A percentile compares a stretch with the other conserved stretches of the same genome.
These are phyloP conservation scores for Trichoderma orchidacearum DNA, from an alignment of 495 filamentous ascomycete species.

Conservation along the genomic window DNA sequence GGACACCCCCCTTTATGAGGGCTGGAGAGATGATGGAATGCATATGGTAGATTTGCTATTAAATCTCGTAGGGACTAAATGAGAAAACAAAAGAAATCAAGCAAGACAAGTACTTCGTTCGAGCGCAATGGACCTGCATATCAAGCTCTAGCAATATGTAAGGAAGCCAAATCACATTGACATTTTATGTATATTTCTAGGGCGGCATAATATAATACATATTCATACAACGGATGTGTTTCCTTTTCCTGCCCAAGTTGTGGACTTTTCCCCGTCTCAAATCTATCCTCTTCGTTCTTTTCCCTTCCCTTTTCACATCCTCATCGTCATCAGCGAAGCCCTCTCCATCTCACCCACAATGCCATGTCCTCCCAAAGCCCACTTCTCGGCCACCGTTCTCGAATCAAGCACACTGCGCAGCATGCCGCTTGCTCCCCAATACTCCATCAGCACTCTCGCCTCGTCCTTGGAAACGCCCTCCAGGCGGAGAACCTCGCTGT, in stretches of 20 bases:
- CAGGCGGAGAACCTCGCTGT: constrained; percentile 34
- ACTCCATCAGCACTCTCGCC: constrained; percentile 75
- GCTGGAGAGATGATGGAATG: not conserved
- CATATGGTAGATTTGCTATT: not conserved
- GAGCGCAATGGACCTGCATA: not conserved
- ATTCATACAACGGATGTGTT: not conserved
- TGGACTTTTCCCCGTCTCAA: not conserved
- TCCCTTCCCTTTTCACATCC: constrained; percentile 9
- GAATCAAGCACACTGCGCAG: constrained; percentile 57
- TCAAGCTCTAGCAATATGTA: not conserved
- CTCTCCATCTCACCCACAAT: constrained; percentile 74
- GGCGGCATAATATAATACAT: constrained; percentile 1
- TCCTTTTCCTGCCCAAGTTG: not conserved
- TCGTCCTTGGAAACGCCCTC: constrained; percentile 58
- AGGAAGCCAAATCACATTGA: not conserved
- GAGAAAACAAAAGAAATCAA: not conserved
- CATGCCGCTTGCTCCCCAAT: constrained; percentile 80
- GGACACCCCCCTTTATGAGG: not conserved
- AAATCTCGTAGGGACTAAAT: not conserved
- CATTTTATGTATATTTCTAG: not conserved
- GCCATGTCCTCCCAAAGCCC: constrained; percentile 69
- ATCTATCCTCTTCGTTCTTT: not conserved
- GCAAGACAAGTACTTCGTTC: too few relatives aligned
- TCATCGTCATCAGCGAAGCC: constrained; percentile 37
- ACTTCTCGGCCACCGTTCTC: constrained; percentile 65